phyloP scores from a whole-genome alignment of 352 stramenopile species.

The Phytophthora rubi region DNA sequence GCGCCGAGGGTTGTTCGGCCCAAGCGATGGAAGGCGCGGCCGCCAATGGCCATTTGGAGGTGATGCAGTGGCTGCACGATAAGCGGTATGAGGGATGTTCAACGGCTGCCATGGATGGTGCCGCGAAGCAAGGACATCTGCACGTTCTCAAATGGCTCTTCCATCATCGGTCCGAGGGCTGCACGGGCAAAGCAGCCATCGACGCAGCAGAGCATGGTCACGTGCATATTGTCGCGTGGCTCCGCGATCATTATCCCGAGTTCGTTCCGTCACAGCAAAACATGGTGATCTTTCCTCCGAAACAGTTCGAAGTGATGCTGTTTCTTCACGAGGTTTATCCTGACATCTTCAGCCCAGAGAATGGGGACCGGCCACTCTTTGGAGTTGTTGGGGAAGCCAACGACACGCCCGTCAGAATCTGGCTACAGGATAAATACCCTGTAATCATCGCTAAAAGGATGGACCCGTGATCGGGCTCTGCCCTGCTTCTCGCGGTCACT shows the following conservation, averaged over 20 bases:
- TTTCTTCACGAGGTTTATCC: not conserved
- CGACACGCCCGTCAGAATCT: too few species aligned
- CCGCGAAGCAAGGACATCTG: conserved; percentile 10
- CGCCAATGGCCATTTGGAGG: not conserved
- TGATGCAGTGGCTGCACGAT: conserved; percentile 1
- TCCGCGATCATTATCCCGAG: not conserved
- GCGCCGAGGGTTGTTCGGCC: not conserved
- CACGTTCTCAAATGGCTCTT: not conserved
- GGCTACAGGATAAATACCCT: too few species aligned
- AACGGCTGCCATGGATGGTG: conserved; percentile 9
- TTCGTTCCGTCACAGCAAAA: not conserved
- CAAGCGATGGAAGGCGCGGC: conserved; percentile 5
- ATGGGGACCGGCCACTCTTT: too few species aligned
- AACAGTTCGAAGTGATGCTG: not conserved
- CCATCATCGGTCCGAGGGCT: not conserved
- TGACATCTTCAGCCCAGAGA: not conserved
- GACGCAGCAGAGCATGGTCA: not conserved
- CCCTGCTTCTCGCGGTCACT: too few species aligned
- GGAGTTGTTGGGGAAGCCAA: too few species aligned
- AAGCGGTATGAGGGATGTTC: not conserved
- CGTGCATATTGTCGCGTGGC: not conserved
- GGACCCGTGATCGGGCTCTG: too few species aligned
- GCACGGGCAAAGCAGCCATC: not conserved
- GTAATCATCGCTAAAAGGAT: too few species aligned
- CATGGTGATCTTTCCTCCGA: not conserved